Conservation (phyloP, 1,284 basidiomycete genomes). For the Lentinula novae-zelandiae region DNA sequence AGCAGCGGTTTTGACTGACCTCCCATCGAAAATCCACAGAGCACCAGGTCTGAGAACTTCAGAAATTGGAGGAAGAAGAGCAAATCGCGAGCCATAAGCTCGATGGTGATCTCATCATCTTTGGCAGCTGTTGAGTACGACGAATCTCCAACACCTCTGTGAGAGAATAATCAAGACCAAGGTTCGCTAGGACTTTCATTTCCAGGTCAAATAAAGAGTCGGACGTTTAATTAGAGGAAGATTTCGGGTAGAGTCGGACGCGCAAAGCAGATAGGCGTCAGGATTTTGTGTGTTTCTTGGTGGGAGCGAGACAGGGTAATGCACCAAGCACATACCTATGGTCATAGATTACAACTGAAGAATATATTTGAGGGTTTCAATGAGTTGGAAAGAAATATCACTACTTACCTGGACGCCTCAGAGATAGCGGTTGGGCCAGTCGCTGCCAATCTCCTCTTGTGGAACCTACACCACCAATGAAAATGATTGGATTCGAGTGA, state of each 20-base stretch:
- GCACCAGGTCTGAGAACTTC: constrained; percentile 34
- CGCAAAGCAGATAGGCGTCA: too few relatives aligned
- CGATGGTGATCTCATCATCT: constrained; percentile 34
- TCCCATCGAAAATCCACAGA: constrained; percentile 45
- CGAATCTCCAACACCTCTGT: constrained; percentile 37
- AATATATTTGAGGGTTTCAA: neutral
- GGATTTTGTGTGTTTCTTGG: too few relatives aligned
- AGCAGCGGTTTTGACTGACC: constrained; percentile 12
- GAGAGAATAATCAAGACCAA: neutral
- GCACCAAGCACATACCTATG: constrained; percentile 2
- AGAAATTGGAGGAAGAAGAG: constrained; percentile 31
- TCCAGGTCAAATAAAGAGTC: too few relatives aligned
- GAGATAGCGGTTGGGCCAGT: constrained; percentile 21
- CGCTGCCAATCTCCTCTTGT: constrained; percentile 28
- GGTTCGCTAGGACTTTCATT: too few relatives aligned
- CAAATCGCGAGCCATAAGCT: constrained; percentile 40
- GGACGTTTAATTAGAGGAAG: too few relatives aligned
- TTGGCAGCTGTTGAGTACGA: constrained; percentile 25
- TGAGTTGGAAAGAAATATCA: neutral
- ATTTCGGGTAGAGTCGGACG: too few relatives aligned
- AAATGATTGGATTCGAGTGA: constrained; percentile 22
- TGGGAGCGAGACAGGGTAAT: too few relatives aligned
- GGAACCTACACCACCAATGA: constrained; percentile 27
- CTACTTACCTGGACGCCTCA: constrained; percentile 24
- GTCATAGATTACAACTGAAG: constrained; percentile 12